phyloP scores from a whole-genome alignment of 345 rosid species.

The Conringia planisiliqua region DNA sequence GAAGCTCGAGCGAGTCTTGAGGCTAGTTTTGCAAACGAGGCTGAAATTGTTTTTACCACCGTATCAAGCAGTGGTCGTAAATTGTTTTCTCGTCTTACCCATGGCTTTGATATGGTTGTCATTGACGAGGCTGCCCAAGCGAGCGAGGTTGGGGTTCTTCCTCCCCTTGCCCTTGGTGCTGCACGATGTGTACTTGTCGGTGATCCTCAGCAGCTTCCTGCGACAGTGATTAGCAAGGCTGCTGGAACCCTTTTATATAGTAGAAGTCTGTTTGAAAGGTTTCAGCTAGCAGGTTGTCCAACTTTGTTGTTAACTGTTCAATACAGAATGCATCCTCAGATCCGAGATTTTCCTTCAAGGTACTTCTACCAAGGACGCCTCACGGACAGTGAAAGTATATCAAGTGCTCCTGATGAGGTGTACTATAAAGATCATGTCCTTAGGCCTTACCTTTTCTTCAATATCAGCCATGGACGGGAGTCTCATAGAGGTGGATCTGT shows the following conservation, averaged over 20 bases:
- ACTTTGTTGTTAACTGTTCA: constrained; percentile 94
- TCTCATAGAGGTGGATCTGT: constrained; percentile 97
- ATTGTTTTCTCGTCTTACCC: constrained; percentile 90
- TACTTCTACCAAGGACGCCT: constrained; percentile 98
- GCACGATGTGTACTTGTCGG: constrained; percentile 98
- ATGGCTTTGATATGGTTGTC: constrained; percentile 99
- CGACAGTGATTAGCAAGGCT: constrained; percentile 97
- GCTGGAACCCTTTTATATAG: constrained; percentile 94
- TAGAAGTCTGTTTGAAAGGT: constrained; percentile 97
- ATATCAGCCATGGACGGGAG: constrained; percentile 91
- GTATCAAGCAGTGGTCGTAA: constrained; percentile 99
- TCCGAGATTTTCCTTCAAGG: constrained; percentile 92
- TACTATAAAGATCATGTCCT: constrained; percentile 88
- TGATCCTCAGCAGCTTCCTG: constrained; percentile 99
- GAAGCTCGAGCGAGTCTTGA: constrained; percentile 97
- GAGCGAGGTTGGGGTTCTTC: constrained; percentile 92
- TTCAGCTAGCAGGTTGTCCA: constrained; percentile 97
- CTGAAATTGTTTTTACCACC: constrained; percentile 98
- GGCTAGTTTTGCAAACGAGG: constrained; percentile 99
- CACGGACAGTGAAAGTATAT: constrained; percentile 83
- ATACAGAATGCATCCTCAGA: constrained; percentile 97
- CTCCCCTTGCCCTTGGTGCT: constrained; percentile 96
- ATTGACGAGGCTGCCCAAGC: constrained; percentile 99
- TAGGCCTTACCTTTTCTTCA: constrained; percentile 78
- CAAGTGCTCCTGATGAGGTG: constrained; percentile 70